A percentile compares a stretch with the other conserved stretches of the same genome.
Conservation (phyloP, 2,329 filamentous ascomycete genomes). For the Verticillium isaacii region DNA sequence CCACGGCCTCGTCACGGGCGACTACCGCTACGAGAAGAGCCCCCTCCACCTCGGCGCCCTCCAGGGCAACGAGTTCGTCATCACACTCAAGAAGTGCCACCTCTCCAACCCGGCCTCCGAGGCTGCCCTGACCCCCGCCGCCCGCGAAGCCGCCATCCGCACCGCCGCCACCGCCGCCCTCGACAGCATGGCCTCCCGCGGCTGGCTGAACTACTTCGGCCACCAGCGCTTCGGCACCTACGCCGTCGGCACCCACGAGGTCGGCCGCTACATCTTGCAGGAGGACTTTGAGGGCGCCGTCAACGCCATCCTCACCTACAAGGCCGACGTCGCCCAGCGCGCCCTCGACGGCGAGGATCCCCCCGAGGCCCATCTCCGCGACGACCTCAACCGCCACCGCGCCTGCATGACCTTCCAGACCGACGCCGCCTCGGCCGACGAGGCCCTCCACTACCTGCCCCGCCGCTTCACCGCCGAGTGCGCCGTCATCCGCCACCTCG, state of each 20-base stretch:
- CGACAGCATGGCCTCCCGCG: constrained; percentile 62
- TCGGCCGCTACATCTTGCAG: constrained; percentile 80
- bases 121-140: constrained; percentile 3
- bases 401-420: constrained; percentile 69
- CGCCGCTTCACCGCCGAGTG: constrained; percentile 77
- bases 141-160: constrained; percentile 18
- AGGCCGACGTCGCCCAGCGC: constrained; percentile 51
- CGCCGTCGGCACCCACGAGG: constrained; percentile 74
- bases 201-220: constrained; percentile 97
- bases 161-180: constrained; percentile 52
- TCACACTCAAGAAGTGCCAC: constrained; percentile 81
- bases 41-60: constrained; percentile 80
- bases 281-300: constrained; percentile 78
- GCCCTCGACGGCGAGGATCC: constrained; percentile 24
- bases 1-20: constrained; percentile 65
- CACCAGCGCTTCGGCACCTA: constrained; percentile 96
- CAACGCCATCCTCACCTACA: constrained; percentile 70
- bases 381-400: constrained; percentile 74
- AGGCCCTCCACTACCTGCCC: constrained; percentile 66
- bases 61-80: constrained; percentile 85
- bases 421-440: constrained; percentile 50
- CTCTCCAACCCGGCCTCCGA: constrained; percentile 38
- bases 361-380: constrained; percentile 54
- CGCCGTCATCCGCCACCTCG: constrained; percentile 73
- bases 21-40: constrained; percentile 71